These are phyloP conservation scores for Mycena haematopus DNA, from an alignment of 768 basidiomycete species.

Conservation along the genomic window DNA sequence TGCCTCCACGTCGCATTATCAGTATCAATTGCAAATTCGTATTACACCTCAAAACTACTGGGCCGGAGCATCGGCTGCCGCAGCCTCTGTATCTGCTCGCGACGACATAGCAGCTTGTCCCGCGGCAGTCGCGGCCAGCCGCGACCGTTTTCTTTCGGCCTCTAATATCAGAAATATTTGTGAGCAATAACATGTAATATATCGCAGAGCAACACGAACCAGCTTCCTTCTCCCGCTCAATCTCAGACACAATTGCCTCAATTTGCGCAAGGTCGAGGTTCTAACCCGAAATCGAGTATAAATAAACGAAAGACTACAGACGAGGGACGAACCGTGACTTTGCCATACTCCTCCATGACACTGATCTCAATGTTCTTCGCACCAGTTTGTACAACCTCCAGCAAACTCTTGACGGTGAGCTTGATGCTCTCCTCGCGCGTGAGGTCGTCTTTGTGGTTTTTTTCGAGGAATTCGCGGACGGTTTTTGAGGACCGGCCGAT, in stretches of 20 bases:
- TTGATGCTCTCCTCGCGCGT: slow-evolving; percentile 91
- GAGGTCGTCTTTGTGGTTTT: slow-evolving; percentile 94
- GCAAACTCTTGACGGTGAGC: slow-evolving; percentile 90
- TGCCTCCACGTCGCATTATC: slow-evolving; percentile 16
- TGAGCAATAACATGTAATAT: not conserved
- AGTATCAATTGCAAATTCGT: slow-evolving; percentile 7
- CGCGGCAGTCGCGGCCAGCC: slow-evolving; percentile 91
- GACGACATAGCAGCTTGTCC: slow-evolving; percentile 88
- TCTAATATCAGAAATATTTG: slow-evolving; percentile 53
- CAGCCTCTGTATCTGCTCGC: slow-evolving; percentile 48
- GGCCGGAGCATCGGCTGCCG: slow-evolving; percentile 37
- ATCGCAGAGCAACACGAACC: slow-evolving; percentile 53
- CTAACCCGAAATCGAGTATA: slow-evolving; percentile 55
- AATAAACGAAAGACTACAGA: not conserved
- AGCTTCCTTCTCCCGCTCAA: slow-evolving; percentile 97
- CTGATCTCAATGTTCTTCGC: slow-evolving; percentile 99
- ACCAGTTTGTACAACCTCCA: slow-evolving; percentile 99
- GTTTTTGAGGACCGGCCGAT: slow-evolving; percentile 98
- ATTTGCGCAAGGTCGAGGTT: slow-evolving; percentile 88
- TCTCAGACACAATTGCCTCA: slow-evolving; percentile 88
- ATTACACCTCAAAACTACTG: slow-evolving; percentile 31
- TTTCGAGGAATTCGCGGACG: slow-evolving; percentile 97
- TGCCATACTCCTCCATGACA: slow-evolving; percentile 95
- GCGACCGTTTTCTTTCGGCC: slow-evolving; percentile 91
- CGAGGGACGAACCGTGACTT: slow-evolving; percentile 73